phyloP scores from a whole-genome alignment of 2,329 filamentous ascomycete genomes.

The Neofusicoccum cordaticola region DNA sequence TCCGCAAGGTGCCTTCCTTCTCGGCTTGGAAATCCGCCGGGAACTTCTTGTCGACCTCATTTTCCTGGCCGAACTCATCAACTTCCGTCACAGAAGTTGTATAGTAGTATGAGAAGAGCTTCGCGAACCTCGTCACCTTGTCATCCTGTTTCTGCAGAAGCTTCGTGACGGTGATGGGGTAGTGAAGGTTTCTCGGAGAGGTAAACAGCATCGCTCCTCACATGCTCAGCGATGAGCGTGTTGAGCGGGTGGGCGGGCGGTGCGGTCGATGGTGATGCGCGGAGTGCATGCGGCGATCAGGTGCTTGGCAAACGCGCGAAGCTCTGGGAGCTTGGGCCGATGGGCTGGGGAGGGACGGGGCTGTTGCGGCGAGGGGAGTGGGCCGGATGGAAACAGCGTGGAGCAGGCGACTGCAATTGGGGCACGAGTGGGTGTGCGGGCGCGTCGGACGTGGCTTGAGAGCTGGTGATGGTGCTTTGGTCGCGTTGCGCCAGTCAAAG shows the following conservation, averaged over 20 bases:
- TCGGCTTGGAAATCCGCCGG: slow-evolving; percentile 80
- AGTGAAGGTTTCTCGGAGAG: slow-evolving; percentile 63
- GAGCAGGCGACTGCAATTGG: slow-evolving; percentile 1
- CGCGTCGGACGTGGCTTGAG: slow-evolving; percentile 11
- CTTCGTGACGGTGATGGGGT: slow-evolving; percentile 89
- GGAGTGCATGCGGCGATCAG: slow-evolving; percentile 11
- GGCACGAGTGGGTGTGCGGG: slow-evolving; percentile 1
- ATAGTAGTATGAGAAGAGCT: slow-evolving; percentile 84
- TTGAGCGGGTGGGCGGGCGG: background rate
- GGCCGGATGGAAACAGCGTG: background rate
- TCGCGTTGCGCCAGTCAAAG: slow-evolving; percentile 14
- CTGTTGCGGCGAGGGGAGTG: background rate
- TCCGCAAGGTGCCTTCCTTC: slow-evolving; percentile 72
- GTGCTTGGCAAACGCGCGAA: slow-evolving; percentile 10
- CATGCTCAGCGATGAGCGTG: slow-evolving; percentile 28
- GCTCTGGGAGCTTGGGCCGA: slow-evolving; percentile 17
- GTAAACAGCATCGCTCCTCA: slow-evolving; percentile 46
- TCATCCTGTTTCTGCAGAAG: slow-evolving; percentile 76
- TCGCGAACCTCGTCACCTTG: slow-evolving; percentile 69
- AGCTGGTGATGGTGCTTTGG: slow-evolving; percentile 6
- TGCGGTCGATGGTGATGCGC: background rate
- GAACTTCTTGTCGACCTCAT: slow-evolving; percentile 66
- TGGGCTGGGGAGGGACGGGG: slow-evolving; percentile 1
- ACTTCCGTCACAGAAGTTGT: slow-evolving; percentile 66
- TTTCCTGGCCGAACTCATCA: slow-evolving; percentile 71